Conservation (phyloP, 441 rosid genomes). For the Gossypium lobatum region DNA sequence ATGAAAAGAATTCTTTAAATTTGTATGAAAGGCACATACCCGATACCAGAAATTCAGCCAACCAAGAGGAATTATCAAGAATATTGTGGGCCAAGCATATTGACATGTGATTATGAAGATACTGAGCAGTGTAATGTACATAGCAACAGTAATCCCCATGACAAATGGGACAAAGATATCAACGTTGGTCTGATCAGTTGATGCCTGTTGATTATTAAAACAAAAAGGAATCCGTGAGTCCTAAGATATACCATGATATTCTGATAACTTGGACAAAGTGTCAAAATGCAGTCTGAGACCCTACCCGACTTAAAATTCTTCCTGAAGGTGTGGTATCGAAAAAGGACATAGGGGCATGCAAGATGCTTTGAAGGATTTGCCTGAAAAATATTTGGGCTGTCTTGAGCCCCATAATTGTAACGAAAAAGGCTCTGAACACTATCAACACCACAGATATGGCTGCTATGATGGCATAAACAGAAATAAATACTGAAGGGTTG, state of each 20-base stretch:
- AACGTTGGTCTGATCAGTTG: conserved; percentile 79
- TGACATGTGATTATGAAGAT: conserved; percentile 87
- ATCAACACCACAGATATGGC: conserved; percentile 49
- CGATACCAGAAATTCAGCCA: conserved; percentile 87
- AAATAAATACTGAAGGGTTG: conserved; percentile 52
- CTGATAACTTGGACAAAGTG: background rate
- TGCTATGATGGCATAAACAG: conserved; percentile 58
- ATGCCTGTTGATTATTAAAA: conserved; percentile 52
- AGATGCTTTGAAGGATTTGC: conserved; percentile 67
- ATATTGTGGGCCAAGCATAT: conserved; percentile 86
- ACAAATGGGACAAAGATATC: conserved; percentile 78
- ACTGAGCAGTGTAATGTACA: conserved; percentile 72
- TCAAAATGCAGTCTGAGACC: conserved; percentile 6
- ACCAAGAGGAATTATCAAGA: conserved; percentile 74
- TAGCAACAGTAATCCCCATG: conserved; percentile 46
- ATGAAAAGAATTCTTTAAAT: background rate
- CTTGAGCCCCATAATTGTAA: conserved; percentile 71
- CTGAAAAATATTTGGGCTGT: conserved; percentile 73
- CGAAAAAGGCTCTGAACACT: conserved; percentile 42
- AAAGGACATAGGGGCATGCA: conserved; percentile 96
- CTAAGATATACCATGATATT: conserved; percentile 2
- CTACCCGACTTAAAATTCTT: conserved; percentile 84
- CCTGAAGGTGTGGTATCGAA: conserved; percentile 97
- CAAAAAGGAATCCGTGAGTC: conserved; percentile 10
- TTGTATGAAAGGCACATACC: conserved; percentile 36